Conservation (phyloP, 1,139 yeast genomes). For the Kluyveromyces marxianus region DNA sequence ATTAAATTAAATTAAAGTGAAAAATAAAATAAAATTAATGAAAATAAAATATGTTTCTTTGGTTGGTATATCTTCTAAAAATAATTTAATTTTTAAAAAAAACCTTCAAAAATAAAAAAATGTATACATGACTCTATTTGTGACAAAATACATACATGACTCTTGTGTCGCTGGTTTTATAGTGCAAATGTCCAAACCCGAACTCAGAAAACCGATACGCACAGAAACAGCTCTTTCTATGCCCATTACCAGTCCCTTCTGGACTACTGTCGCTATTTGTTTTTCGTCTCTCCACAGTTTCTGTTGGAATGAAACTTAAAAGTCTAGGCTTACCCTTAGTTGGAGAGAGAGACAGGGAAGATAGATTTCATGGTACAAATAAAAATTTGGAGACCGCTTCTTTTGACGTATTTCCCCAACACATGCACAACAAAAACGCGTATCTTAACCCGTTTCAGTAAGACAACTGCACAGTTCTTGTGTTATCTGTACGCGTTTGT, state of each 20-base stretch:
- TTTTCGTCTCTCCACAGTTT: neutral
- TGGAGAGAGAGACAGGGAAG: no score
- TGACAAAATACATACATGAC: no score
- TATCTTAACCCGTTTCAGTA: no score
- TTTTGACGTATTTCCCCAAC: neutral
- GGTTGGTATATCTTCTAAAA: neutral
- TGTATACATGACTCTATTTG: no score
- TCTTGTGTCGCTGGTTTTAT: no score
- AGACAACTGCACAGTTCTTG: neutral
- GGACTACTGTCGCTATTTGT: neutral
- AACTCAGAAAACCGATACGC: no score
- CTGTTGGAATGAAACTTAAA: neutral
- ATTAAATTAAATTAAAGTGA: neutral
- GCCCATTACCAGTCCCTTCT: no score
- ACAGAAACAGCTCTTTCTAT: no score
- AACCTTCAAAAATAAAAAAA: neutral
- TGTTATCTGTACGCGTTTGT: neutral
- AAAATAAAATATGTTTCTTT: neutral
- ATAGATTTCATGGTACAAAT: no score
- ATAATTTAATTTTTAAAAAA: conserved; percentile 1
- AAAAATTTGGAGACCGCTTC: neutral
- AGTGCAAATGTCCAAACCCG: no score
- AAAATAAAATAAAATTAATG: neutral
- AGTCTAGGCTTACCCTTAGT: no score
- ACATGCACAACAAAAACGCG: no score